Base-by-base conservation (phyloP, 2,329 filamentous ascomycete species). In the Triangularia setosa region DNA sequence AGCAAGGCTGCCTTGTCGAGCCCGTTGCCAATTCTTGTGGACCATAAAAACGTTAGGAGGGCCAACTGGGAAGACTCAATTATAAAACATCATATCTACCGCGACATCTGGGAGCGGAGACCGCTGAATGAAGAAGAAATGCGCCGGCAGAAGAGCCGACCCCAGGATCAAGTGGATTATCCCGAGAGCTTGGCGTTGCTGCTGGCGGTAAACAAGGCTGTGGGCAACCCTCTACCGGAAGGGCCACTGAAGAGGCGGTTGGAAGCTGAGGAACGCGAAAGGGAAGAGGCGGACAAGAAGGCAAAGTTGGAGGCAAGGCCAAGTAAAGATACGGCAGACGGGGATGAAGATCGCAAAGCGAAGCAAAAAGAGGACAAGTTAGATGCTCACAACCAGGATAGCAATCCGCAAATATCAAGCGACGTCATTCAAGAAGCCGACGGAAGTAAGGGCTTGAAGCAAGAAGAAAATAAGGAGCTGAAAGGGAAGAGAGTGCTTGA, bases 101-200 rank as follows among this genome's bases (percentile, higher is more conserved):
- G 63, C 14, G 63, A 65, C 14, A n/a, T 35, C 12, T 62, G 60
- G 63, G 63, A 65, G 27, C 44, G 57, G 1, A 57, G 35, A 23
- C 56, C 52, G 1, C 60, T 53, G 2, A 53, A 33, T 8, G 3
- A 3, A 4, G 56, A 60, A 2, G 27, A 57, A 28, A 16, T 28
- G n/a, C 28, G 7, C 7, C 3, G 16, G 24, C 28, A 27, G 6
- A 30, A 18, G 6, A 16, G 25, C 7, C 6, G 54, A 21, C 23
- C 54, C 14, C 1, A 11, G 24, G 18, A 18, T 57, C 5, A 14
- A 11, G 14, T 57, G 7, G 56, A 58, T 16, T 23, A 58, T 40
- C 56, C 56, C 3, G 33, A 24, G 21, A 21, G 1, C 21, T n/a
- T 44, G 12, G 33, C 57, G 7, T 2, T 44, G 1, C 12, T 24